Conservation (phyloP, 1,284 basidiomycete genomes). For the Moesziomyces sp. region DNA sequence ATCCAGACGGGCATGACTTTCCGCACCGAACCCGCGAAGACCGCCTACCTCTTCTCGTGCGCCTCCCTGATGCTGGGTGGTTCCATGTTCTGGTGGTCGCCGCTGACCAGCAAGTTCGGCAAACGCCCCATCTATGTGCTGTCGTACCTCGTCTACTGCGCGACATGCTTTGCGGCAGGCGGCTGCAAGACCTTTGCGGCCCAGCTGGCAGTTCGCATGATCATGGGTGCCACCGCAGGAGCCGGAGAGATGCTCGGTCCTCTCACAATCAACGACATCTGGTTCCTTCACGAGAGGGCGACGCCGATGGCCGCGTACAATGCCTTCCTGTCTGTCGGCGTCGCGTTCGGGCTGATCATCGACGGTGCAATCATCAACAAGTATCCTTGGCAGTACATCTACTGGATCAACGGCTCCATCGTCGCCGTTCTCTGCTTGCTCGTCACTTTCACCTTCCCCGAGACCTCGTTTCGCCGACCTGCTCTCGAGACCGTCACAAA, state of each 20-base stretch:
- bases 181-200: constrained; percentile 18
- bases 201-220: constrained; percentile 15
- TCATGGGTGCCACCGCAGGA: constrained; percentile 10
- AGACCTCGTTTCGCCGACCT: constrained; percentile 20
- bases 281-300: constrained; percentile 29
- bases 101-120: constrained; percentile 24
- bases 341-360: constrained; percentile 9
- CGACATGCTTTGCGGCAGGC: constrained; percentile 6
- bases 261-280: constrained; percentile 32
- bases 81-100: constrained; percentile 29
- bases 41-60: constrained; percentile 21
- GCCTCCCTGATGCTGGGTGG: constrained; percentile 17
- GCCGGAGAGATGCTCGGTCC: constrained; percentile 31
- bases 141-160: constrained; percentile 14
- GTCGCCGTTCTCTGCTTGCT: constrained; percentile 15
- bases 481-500: constrained; percentile 2
- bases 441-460: constrained; percentile 29
- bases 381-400: constrained; percentile 13
- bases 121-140: constrained; percentile 27
- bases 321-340: constrained; percentile 25
- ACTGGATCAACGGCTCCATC: constrained; percentile 20
- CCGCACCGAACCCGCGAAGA: constrained; percentile 4
- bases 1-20: constrained; percentile 14
- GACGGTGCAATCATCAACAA: constrained; percentile 15
- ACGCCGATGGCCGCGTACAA: constrained; percentile 17